Base-by-base conservation (phyloP, 2,329 filamentous ascomycete genomes). In the Aspergillaceae sp. region DNA sequence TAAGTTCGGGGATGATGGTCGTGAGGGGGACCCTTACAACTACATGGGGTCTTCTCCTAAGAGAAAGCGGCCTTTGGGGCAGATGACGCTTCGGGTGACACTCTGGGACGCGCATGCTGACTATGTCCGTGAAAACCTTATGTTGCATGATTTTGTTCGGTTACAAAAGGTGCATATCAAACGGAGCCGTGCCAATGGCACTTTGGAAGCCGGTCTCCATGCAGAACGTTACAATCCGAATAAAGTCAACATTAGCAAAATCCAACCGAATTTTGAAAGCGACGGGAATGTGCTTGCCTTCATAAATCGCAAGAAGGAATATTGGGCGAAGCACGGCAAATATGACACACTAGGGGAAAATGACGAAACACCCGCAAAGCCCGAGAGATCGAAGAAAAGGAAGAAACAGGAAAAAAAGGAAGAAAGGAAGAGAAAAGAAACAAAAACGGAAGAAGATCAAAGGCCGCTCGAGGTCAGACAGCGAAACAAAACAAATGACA, bases 151-250 rank as follows among this genome's bases (percentile, higher is more conserved):
- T 27, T 83, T 84, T 73, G 68, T 94, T 2, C 67, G 67, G 3
- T 64, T 96, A 4, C 75, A 72, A 26, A 95, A 96, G 56, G 74
- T 94, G 3, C 83, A 83, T 19, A 74, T 88, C 51, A 87, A 83
- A 51, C 68, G 67, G 19, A 76, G 77, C 8, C 70, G 60, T 42
- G 72, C 74, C 41, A 70, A 63, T 28, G 60, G 64, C 3, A 76
- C 77, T 48, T 69, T 95, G 0, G 89, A 95, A 63, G 90, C 86
- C 2, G 79, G 73, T 44, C 64, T 95, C 26, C 81, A 84, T 53
- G 73, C 75, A 43, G 86, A 92, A 55, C 66, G 66, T 4, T 55
- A 56, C 1, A 70, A 67, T 52, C 69, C 70, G 2, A 56, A 69
- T 5, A 82, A 78, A 53, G 57, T 87, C n/a, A 72, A 78, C 37